Evolutionary conservation across 306 rosid genomes (phyloP), one percentile per base, ranked within the genome.

Genomic region (Quercus rubra): DNA sequence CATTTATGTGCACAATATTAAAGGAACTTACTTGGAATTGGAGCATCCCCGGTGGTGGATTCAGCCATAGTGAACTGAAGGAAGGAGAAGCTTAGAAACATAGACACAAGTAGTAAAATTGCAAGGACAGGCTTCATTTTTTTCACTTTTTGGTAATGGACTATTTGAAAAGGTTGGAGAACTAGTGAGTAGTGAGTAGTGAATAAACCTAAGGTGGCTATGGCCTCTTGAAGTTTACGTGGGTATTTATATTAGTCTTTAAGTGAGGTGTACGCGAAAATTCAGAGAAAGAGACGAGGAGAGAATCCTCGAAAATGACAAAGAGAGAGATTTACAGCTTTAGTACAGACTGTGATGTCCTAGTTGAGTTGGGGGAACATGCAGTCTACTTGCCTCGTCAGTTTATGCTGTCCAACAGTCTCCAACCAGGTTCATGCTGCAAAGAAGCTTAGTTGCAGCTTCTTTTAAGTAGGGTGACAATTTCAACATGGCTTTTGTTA

Each of bases 1-100:
- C 54, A 49, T 49, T 12, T 49, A 49, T 58, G 12, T 21, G 31
- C 55, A 35, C 15, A 31, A 67, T 77, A 19, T 17, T 51, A 69
- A 55, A 70, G 14, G 43, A 54, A 68, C 61, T 54, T 14, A 67
- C 76, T 78, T 56, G 70, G 41, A 70, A 23, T 70, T 56, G 81
- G 70, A 38, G 49, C 57, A 38, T 23, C 41, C 55, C 51, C 21
- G 46, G 81, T 23, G n/a, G 81, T 9, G 71, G 71, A 20, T 54
- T 70, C 70, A n/a, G 76, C 81, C 49, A 57, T 70, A 56, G 59
- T 54, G 61, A 52, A 13, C 12, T 69, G 81, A 8, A 68, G 68
- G 80, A 78, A 21, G 54, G 64, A 68, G 46, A 56, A 56, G 81
- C 81, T 70, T 68, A 78, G 31, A 69, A 55, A 3, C 59, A 78